Base-by-base conservation (phyloP, 257 asterid genomes). In the Forsythia viridissima region DNA sequence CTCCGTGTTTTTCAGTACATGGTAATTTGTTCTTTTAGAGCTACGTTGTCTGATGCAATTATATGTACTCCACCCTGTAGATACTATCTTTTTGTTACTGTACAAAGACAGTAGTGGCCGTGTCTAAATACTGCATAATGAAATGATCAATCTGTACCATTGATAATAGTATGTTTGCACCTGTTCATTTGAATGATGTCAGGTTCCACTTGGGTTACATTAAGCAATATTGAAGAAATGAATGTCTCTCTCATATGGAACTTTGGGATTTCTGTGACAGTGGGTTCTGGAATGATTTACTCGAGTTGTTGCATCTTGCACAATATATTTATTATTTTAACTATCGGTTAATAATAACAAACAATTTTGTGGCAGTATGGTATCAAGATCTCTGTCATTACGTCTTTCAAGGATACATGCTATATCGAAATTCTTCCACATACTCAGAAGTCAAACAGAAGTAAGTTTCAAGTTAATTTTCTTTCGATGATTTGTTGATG, bases 381-480 rank as follows among this genome's bases (percentile, higher is more conserved):
- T 61, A 72, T 92, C 81, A 93, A 90, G 92, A 88, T 95, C 72
- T 87, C 92, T 81, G 89, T 95, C 74, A 77, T 95, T 57, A 95
- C 99, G 8, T 95, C 99, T 34, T 95, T 88, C 85, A 95, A 90
- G 88, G 98, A 95, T 79, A 92, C 99, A 3, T 95, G 98, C 87
- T 95, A 92, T 80, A 93, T 93, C 70, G 99, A 95, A 89, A 91
- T 95, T 81, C 89, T 93, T 81, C 99, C 97, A 39, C 90, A 88
- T 72, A 77, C 69, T 74, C 91, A 82, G 84, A 92, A 87, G 87
- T 88, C 99, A 55, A 77, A 91, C 76, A 93, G 97, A 86, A 84
- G 99, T 90, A 78, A 83, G 93, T 79, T 51, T 78, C 46, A 46
- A 42, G n/a, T 83, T 71, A 73, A 37, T 46, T 13, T 51, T 73